Conservation (phyloP, 1,284 basidiomycete genomes). For the Fomitopsis betulina region DNA sequence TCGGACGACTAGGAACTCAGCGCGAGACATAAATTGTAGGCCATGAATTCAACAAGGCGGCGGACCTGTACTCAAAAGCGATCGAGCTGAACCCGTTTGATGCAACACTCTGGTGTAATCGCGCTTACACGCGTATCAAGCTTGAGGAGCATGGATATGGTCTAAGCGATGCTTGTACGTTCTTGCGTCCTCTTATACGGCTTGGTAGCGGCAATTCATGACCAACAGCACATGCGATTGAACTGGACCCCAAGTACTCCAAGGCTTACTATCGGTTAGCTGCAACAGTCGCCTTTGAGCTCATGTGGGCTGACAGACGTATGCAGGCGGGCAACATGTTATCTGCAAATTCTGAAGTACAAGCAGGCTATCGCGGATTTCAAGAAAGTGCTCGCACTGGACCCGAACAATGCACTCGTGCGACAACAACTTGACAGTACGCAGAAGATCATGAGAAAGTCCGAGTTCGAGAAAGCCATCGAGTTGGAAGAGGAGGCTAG, state of each 20-base stretch:
- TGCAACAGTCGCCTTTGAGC: too few species aligned
- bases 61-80: constrained; percentile 72
- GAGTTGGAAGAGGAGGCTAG: constrained; percentile 84
- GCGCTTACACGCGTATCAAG: constrained; percentile 75
- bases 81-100: constrained; percentile 78
- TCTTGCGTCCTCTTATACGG: background rate
- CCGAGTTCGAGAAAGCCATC: constrained; percentile 93
- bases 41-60: constrained; percentile 59
- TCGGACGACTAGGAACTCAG: constrained; percentile 1
- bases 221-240: constrained; percentile 73
- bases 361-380: constrained; percentile 84
- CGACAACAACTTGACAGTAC: constrained; percentile 83
- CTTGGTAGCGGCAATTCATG: background rate
- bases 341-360: constrained; percentile 86
- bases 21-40: constrained; percentile 26
- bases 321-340: constrained; percentile 84
- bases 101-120: constrained; percentile 76
- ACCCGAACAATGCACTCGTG: constrained; percentile 84
- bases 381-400: constrained; percentile 81
- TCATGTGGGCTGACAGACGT: background rate
- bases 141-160: constrained; percentile 84
- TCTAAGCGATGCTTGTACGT: constrained; percentile 65
- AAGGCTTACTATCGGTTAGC: constrained; percentile 84
- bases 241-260: constrained; percentile 85
- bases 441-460: constrained; percentile 83